Conservation (phyloP, 2,329 filamentous ascomycete genomes). For the Neopestalotiopsis rosae region DNA sequence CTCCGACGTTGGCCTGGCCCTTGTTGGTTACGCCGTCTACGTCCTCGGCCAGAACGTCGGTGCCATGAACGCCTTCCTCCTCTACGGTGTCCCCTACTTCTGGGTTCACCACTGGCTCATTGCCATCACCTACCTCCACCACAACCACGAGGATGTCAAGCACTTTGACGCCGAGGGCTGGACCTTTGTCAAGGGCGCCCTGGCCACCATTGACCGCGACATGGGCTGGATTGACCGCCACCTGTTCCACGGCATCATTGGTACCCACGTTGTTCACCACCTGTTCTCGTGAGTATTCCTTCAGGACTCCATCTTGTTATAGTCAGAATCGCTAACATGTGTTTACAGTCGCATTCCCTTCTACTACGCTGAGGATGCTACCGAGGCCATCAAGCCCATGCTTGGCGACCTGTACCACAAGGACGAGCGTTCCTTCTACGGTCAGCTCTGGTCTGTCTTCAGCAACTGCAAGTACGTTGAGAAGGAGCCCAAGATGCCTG, state of each 20-base stretch:
- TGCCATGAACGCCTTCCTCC: slow-evolving; percentile 58
- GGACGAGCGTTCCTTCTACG: slow-evolving; percentile 40
- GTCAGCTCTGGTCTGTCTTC: slow-evolving; percentile 38
- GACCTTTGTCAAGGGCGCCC: slow-evolving; percentile 67
- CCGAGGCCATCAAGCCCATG: slow-evolving; percentile 50
- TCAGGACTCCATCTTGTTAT: neutral
- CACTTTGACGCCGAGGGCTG: slow-evolving; percentile 65
- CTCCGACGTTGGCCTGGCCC: slow-evolving; percentile 63
- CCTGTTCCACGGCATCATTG: slow-evolving; percentile 70
- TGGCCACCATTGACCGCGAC: slow-evolving; percentile 68
- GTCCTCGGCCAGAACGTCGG: slow-evolving; percentile 58
- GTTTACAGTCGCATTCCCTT: slow-evolving; percentile 49
- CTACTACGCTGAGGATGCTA: slow-evolving; percentile 58
- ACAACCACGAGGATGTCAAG: slow-evolving; percentile 64
- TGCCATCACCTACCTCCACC: slow-evolving; percentile 77
- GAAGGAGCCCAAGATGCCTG: slow-evolving; percentile 31
- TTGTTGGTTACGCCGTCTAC: slow-evolving; percentile 57
- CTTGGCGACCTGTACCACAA: slow-evolving; percentile 52
- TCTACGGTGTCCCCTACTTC: slow-evolving; percentile 69
- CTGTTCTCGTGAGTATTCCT: slow-evolving; percentile 48
- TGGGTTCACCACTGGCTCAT: slow-evolving; percentile 77
- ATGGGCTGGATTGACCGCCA: slow-evolving; percentile 69
- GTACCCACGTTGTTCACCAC: slow-evolving; percentile 63
- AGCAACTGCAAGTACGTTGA: slow-evolving; percentile 41
- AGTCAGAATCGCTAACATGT: slow-evolving; percentile 6